phyloP scores from a whole-genome alignment of 345 rosid species.

The Eutrema japonicum region DNA sequence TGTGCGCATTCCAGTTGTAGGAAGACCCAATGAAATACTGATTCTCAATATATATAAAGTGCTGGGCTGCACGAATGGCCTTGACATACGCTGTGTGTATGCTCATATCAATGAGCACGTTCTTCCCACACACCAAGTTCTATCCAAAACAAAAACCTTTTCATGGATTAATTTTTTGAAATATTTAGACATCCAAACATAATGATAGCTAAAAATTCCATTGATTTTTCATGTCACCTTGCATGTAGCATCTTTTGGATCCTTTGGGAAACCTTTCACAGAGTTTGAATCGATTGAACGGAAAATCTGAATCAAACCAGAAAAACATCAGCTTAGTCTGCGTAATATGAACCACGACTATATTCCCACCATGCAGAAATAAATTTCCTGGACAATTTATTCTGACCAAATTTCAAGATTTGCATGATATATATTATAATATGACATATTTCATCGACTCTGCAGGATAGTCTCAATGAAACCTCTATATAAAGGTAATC shows the following conservation, averaged over 20 bases:
- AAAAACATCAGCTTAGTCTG: slow-evolving; percentile 17
- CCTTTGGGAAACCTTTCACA: slow-evolving; percentile 79
- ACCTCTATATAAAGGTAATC: neutral
- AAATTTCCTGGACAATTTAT: neutral
- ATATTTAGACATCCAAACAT: slow-evolving; percentile 19
- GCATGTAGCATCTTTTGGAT: slow-evolving; percentile 67
- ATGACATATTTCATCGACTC: neutral
- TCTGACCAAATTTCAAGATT: neutral
- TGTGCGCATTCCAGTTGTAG: slow-evolving; percentile 76
- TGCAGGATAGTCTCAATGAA: neutral
- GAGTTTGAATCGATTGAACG: slow-evolving; percentile 91
- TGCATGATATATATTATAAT: neutral
- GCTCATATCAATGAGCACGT: slow-evolving; percentile 83
- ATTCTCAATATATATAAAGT: slow-evolving; percentile 85
- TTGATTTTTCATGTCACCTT: slow-evolving; percentile 52
- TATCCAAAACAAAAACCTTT: slow-evolving; percentile 40
- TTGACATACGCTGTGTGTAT: slow-evolving; percentile 85
- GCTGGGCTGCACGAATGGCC: slow-evolving; percentile 88
- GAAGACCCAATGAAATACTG: slow-evolving; percentile 97
- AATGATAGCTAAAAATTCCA: slow-evolving; percentile 5
- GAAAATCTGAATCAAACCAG: slow-evolving; percentile 59
- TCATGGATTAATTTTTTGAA: slow-evolving; percentile 10
- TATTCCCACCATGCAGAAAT: neutral
- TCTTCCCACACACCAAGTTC: slow-evolving; percentile 88
- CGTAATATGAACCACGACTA: neutral